These are phyloP conservation scores for Fusarium nelsonii DNA, from an alignment of 2,329 filamentous ascomycete genomes.

Conservation along the genomic window DNA sequence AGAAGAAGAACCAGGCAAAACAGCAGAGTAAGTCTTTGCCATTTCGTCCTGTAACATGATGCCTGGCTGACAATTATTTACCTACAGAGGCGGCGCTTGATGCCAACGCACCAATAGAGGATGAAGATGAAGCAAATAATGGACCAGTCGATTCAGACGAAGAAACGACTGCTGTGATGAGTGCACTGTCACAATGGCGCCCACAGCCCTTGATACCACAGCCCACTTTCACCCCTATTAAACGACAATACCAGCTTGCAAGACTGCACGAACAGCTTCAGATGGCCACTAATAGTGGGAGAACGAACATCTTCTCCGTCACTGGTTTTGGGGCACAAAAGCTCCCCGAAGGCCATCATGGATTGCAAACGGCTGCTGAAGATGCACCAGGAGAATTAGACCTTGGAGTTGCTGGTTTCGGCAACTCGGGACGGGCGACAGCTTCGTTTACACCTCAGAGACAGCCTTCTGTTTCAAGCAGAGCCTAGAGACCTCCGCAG, in stretches of 20 bases:
- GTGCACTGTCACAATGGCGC: conserved; percentile 78
- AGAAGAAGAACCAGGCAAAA: conserved; percentile 99
- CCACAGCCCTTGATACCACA: conserved; percentile 83
- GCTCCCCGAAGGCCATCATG: conserved; percentile 63
- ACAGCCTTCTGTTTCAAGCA: conserved; percentile 61
- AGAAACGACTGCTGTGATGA: conserved; percentile 91
- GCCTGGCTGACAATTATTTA: conserved; percentile 22
- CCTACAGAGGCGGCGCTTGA: conserved; percentile 84
- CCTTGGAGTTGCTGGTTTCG: conserved; percentile 55
- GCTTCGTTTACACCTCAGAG: conserved; percentile 62
- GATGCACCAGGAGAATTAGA: conserved; percentile 72
- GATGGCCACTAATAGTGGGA: conserved; percentile 74
- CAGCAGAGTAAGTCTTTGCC: conserved; percentile 80
- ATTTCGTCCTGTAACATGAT: background rate
- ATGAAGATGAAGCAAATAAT: conserved; percentile 83
- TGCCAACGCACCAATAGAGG: conserved; percentile 89
- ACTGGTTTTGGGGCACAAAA: conserved; percentile 68
- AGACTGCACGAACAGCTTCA: conserved; percentile 74
- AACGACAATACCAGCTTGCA: conserved; percentile 71
- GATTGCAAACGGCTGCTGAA: conserved; percentile 60
- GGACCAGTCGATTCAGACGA: conserved; percentile 94
- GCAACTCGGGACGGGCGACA: conserved; percentile 55
- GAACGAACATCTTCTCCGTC: conserved; percentile 74
- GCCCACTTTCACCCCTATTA: conserved; percentile 70
- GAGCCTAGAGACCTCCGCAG: conserved; percentile 53